A percentile compares a stretch with the other conserved stretches of the same genome.
Evolutionary conservation across 495 filamentous ascomycete species (phyloP).

Genomic region (Lepraria neglecta): DNA sequence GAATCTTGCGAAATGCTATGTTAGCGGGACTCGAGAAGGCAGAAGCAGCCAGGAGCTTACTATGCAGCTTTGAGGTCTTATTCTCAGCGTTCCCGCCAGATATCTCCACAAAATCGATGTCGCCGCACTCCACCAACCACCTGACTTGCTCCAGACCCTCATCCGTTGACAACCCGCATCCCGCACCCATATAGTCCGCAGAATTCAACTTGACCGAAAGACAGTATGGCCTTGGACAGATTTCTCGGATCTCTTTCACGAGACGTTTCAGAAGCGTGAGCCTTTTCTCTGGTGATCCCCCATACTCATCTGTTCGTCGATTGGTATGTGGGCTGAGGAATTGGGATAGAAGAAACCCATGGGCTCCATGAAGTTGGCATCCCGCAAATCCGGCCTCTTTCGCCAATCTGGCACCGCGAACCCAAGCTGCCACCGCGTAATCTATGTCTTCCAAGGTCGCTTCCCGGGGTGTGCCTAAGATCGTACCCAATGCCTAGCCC

Average conservation of each 20-base stretch:
- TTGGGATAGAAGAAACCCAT: slow-evolving; percentile 54
- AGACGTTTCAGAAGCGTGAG: slow-evolving; percentile 32
- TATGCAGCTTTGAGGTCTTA: slow-evolving; percentile 22
- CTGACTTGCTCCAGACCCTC: slow-evolving; percentile 27
- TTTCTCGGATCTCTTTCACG: slow-evolving; percentile 23
- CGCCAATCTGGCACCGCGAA: slow-evolving; percentile 51
- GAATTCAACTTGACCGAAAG: slow-evolving; percentile 29
- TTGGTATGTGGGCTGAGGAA: slow-evolving; percentile 47
- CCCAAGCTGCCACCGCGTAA: slow-evolving; percentile 55
- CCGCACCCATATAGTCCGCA: slow-evolving; percentile 28
- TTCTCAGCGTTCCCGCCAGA: slow-evolving; percentile 25
- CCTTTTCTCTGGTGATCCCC: slow-evolving; percentile 42
- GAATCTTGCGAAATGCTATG: slow-evolving; percentile 6
- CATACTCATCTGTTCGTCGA: slow-evolving; percentile 45
- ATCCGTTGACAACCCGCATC: slow-evolving; percentile 18
- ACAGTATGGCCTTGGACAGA: slow-evolving; percentile 23
- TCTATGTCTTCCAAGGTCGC: slow-evolving; percentile 52
- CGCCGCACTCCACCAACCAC: slow-evolving; percentile 24
- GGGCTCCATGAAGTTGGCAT: slow-evolving; percentile 55
- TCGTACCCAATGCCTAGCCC: slow-evolving; percentile 21
- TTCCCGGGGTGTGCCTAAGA: slow-evolving; percentile 38
- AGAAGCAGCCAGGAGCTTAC: slow-evolving; percentile 2
- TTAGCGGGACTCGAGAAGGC: background rate
- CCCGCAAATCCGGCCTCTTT: slow-evolving; percentile 62
- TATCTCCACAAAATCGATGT: slow-evolving; percentile 26